These are phyloP conservation scores for Polyporus tsugae DNA, from an alignment of 1,284 basidiomycete species.

Conservation along the genomic window DNA sequence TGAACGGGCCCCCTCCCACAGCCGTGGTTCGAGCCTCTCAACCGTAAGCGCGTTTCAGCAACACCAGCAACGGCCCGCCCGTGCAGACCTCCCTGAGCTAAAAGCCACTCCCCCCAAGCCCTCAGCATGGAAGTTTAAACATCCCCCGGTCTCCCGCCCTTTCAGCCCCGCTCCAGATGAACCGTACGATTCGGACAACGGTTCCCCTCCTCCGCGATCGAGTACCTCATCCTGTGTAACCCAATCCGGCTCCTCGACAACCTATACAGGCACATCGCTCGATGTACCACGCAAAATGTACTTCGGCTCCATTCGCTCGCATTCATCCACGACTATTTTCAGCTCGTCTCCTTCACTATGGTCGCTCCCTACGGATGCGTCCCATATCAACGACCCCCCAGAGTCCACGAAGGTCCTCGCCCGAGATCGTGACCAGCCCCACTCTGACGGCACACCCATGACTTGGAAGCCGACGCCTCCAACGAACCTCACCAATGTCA, in stretches of 20 bases:
- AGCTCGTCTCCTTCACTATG: slow-evolving; percentile 50
- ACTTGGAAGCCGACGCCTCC: slow-evolving; percentile 35
- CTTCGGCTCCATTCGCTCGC: slow-evolving; percentile 57
- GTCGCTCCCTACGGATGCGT: slow-evolving; percentile 49
- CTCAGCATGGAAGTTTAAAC: slow-evolving; percentile 53
- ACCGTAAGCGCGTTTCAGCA: slow-evolving; percentile 27
- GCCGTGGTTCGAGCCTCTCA: slow-evolving; percentile 36
- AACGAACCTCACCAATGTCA: slow-evolving; percentile 34
- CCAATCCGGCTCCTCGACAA: slow-evolving; percentile 54
- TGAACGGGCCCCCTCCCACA: slow-evolving; percentile 26
- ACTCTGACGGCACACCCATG: slow-evolving; percentile 37
- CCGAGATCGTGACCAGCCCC: slow-evolving; percentile 33
- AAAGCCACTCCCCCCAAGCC: slow-evolving; percentile 33
- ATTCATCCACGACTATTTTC: slow-evolving; percentile 48
- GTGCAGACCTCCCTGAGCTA: slow-evolving; percentile 31
- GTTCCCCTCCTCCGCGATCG: slow-evolving; percentile 57
- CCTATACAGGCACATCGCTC: slow-evolving; percentile 47
- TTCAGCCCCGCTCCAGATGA: slow-evolving; percentile 51
- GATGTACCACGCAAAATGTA: slow-evolving; percentile 55
- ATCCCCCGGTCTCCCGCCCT: slow-evolving; percentile 67
- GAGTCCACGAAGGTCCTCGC: slow-evolving; percentile 42
- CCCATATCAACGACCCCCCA: slow-evolving; percentile 48
- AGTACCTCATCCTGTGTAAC: slow-evolving; percentile 74
- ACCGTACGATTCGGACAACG: slow-evolving; percentile 21
- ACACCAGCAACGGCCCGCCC: slow-evolving; percentile 28